Evolutionary conservation across 73 alveolate genomes (phyloP).

Genomic region (Stentor roeselii): DNA sequence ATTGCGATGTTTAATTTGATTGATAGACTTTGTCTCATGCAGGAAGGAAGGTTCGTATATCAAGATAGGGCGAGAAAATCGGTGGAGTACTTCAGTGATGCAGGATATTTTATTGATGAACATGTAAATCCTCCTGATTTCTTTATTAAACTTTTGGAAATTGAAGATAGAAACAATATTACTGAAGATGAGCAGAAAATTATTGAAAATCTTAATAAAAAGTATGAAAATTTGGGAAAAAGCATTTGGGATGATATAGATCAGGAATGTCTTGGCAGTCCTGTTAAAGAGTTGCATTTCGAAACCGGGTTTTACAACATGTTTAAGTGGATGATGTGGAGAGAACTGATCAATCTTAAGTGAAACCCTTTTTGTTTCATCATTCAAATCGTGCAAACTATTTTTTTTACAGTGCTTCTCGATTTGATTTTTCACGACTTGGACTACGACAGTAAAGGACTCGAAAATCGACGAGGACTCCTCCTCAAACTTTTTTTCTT

Average conservation of each 20-base stretch:
- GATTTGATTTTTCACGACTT: too few relatives aligned
- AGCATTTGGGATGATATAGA: slow-evolving; percentile 23
- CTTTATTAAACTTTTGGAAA: background rate
- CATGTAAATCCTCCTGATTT: slow-evolving; percentile 40
- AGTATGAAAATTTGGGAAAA: slow-evolving; percentile 32
- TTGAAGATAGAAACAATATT: background rate
- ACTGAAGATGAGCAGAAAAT: background rate
- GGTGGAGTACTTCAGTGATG: slow-evolving; percentile 20
- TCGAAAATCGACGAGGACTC: too few relatives aligned
- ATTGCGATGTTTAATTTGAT: background rate
- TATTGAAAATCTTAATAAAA: background rate
- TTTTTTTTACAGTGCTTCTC: too few relatives aligned
- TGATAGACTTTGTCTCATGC: background rate
- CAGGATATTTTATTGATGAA: slow-evolving; percentile 34
- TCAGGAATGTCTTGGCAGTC: too few relatives aligned
- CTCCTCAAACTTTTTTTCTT: too few relatives aligned
- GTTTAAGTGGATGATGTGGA: too few relatives aligned
- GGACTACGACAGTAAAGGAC: too few relatives aligned
- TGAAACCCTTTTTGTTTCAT: too few relatives aligned
- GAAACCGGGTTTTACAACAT: too few relatives aligned
- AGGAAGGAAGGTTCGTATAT: background rate
- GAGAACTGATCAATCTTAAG: too few relatives aligned
- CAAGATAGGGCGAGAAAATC: slow-evolving; percentile 24
- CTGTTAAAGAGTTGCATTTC: too few relatives aligned
- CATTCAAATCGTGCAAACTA: too few relatives aligned